Evolutionary conservation across 2,329 filamentous ascomycete species (phyloP), one percentile per base, ranked within the genome.

Genomic region (Verticillium longisporum): DNA sequence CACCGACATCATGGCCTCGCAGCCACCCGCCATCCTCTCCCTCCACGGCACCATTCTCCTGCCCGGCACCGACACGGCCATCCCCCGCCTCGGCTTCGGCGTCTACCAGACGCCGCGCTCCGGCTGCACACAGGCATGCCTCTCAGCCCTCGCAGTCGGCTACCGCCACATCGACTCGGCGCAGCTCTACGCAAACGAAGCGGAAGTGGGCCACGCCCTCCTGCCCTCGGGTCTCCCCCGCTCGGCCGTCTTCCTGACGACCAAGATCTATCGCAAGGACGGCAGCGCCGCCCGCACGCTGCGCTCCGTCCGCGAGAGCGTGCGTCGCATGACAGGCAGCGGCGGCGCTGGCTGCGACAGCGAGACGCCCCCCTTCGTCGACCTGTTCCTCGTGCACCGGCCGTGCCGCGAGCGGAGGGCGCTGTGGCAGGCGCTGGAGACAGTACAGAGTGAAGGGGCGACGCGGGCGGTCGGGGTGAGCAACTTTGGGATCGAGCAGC

Each of bases 371-470:
- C 26, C 26, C 57, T 90, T 90, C 69, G 85, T 90, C 4, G 88
- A 92, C 73, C 70, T 91, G 54, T 88, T 91, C 66, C 74, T 92
- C 61, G 86, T 92, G 60, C 89, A 92, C 71, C 84, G 82, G 61
- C 80, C 88, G 13, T 82, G 79, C 36, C 79, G 78, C 3, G 80
- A 78, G 13, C 77, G 87, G 50, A 84, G 85, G 73, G 77, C 82
- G 64, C 77, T 91, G 70, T 92, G 88, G 88, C 75, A 78, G 62
- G 87, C 85, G 1, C 73, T 92, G 67, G 88, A 91, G 74, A 82
- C 75, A 69, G 72, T 88, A 53, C 75, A 84, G 62, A 74, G 78
- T 14, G 82, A 86, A 64, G 88, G 5, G 84, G 79, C 65, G 80
- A 4, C 83, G 53, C 85, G 80, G 72, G 81, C 80, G 41, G 90